phyloP scores from a whole-genome alignment of 73 alveolate species.

The Blepharisma japonicum region DNA sequence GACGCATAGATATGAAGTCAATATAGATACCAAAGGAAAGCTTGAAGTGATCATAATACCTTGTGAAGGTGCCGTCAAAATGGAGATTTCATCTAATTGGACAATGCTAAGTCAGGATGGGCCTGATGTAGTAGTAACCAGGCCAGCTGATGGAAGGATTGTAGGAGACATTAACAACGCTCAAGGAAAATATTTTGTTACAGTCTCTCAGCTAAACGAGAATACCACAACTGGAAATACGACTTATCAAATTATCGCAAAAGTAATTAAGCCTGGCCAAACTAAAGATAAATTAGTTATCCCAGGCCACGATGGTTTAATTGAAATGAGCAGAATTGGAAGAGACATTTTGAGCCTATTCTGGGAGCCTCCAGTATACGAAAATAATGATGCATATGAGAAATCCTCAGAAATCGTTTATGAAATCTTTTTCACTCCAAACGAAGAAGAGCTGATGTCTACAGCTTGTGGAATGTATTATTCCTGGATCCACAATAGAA shows the following conservation, averaged over 20 bases:
- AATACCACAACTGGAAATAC: not conserved
- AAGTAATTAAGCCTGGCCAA: not conserved
- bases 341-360: not conserved
- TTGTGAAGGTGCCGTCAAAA: not conserved
- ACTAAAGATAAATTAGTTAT: not conserved
- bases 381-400: not conserved
- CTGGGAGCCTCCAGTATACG: conserved; percentile 9
- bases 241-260: not conserved
- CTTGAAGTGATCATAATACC: conserved; percentile 6
- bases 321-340: not conserved
- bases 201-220: not conserved
- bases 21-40: not conserved
- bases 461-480: not conserved
- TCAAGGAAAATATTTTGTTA: not conserved
- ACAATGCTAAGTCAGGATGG: not conserved
- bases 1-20: not conserved
- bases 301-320: conserved; percentile 6
- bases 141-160: not conserved
- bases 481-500: not conserved
- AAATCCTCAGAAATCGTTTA: not conserved
- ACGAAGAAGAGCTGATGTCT: not conserved
- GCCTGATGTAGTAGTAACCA: conserved; percentile 4
- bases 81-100: conserved; percentile 16
- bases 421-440: not conserved
- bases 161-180: conserved; percentile 6